These are phyloP conservation scores for Neophaeococcomyces mojaviensis DNA, from an alignment of 2,329 filamentous ascomycete species.

Conservation along the genomic window DNA sequence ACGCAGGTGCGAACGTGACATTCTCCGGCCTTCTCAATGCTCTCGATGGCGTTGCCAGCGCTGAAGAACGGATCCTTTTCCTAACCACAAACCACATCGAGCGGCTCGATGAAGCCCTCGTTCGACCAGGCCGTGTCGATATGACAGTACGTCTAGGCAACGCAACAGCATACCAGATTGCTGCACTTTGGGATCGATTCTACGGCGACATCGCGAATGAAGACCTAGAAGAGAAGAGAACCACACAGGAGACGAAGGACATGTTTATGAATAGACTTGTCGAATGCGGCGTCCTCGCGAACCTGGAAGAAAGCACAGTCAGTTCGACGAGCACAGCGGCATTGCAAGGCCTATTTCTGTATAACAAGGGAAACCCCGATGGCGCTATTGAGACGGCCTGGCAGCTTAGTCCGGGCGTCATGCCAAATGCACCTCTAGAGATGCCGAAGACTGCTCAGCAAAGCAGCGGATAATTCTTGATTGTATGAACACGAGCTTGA, in stretches of 20 bases:
- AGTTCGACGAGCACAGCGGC: conserved; percentile 74
- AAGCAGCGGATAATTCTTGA: no score
- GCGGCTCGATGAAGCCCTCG: conserved; percentile 71
- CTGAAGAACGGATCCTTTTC: conserved; percentile 89
- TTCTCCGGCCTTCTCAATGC: conserved; percentile 86
- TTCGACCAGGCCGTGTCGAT: conserved; percentile 86
- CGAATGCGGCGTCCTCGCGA: conserved; percentile 62
- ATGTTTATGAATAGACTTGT: conserved; percentile 65
- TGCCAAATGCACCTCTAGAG: conserved; percentile 7
- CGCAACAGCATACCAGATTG: conserved; percentile 76
- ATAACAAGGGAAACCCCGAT: conserved; percentile 85
- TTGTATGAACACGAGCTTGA: no score
- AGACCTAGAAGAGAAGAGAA: conserved; percentile 51
- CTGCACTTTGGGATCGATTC: conserved; percentile 86
- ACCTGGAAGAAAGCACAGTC: conserved; percentile 27
- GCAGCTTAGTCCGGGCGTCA: conserved; percentile 15
- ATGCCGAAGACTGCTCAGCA: background rate
- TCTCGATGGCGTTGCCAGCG: conserved; percentile 84
- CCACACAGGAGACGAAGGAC: conserved; percentile 42
- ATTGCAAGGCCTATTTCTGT: conserved; percentile 87
- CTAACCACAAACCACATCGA: conserved; percentile 93
- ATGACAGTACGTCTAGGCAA: conserved; percentile 87
- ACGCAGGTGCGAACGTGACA: conserved; percentile 79
- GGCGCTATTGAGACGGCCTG: conserved; percentile 74
- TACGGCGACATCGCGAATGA: conserved; percentile 56